These are phyloP conservation scores for Suhomyces atakaporum DNA, from an alignment of 1,139 yeast genomes.

Conservation along the genomic window DNA sequence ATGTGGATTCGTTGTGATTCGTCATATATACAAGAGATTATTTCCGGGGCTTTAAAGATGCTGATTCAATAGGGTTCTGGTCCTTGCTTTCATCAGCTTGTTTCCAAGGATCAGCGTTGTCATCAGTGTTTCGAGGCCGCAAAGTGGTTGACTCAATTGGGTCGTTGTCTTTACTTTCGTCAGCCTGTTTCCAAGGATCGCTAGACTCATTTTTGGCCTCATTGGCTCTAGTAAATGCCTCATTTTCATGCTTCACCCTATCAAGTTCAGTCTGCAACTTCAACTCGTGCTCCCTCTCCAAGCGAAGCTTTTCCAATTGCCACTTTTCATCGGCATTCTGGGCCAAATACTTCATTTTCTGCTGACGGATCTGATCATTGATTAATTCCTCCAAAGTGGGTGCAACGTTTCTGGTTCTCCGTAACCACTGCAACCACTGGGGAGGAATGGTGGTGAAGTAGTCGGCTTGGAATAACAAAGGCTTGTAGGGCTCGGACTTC, in stretches of 20 bases:
- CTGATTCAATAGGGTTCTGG: conserved; percentile 35
- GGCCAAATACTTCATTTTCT: conserved; percentile 56
- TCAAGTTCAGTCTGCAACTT: conserved; percentile 40
- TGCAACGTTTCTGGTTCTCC: conserved; percentile 58
- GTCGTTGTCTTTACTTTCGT: conserved; percentile 27
- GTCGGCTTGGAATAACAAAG: conserved; percentile 47
- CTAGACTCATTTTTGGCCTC: neutral
- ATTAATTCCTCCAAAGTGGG: conserved; percentile 67
- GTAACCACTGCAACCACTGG: conserved; percentile 82
- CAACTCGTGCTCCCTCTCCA: conserved; percentile 35
- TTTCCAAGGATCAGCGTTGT: conserved; percentile 32
- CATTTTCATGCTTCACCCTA: conserved; percentile 26
- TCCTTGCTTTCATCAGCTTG: conserved; percentile 32
- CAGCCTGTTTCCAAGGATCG: conserved; percentile 45
- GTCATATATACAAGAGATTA: conserved; percentile 6
- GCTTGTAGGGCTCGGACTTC: conserved; percentile 49
- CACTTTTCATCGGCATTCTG: conserved; percentile 62
- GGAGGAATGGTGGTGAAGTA: conserved; percentile 57
- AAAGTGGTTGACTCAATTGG: conserved; percentile 40
- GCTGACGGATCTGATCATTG: conserved; percentile 59
- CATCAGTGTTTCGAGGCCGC: conserved; percentile 27
- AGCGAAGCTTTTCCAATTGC: conserved; percentile 41
- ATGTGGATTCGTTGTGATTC: no score
- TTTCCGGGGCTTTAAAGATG: conserved; percentile 35
- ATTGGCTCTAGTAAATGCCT: conserved; percentile 15